Conservation (phyloP, 2,329 filamentous ascomycete genomes). For the Dactylellina haptotyla region DNA sequence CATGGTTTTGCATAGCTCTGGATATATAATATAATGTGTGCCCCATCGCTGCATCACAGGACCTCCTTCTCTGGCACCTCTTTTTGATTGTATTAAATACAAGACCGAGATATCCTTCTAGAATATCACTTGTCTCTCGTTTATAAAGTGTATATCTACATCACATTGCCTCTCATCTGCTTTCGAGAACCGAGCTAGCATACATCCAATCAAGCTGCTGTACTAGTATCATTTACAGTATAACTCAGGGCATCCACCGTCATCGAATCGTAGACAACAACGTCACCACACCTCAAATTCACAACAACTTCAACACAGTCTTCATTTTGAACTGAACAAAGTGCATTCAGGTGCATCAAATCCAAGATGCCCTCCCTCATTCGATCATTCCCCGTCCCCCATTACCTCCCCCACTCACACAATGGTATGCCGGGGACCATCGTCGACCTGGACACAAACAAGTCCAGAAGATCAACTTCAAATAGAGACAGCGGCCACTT, state of each 20-base stretch:
- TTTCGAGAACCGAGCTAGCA: slow-evolving; percentile 27
- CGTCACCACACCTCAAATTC: slow-evolving; percentile 5
- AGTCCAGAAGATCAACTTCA: slow-evolving; percentile 19
- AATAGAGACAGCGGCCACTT: slow-evolving; percentile 39
- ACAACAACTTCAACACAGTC: slow-evolving; percentile 26
- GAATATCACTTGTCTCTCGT: slow-evolving; percentile 41
- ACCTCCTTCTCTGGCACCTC: slow-evolving; percentile 10
- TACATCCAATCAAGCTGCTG: slow-evolving; percentile 7
- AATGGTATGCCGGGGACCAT: slow-evolving; percentile 46
- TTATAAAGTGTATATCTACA: slow-evolving; percentile 44
- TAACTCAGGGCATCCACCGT: background rate
- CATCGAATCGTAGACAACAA: background rate
- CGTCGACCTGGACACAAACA: slow-evolving; percentile 36
- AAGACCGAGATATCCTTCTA: no score
- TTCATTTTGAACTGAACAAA: background rate
- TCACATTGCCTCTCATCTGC: slow-evolving; percentile 33
- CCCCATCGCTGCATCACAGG: slow-evolving; percentile 32
- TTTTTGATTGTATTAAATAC: background rate
- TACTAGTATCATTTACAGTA: background rate
- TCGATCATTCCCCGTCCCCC: slow-evolving; percentile 47
- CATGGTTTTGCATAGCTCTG: slow-evolving; percentile 3
- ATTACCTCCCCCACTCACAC: slow-evolving; percentile 42
- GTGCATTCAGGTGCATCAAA: background rate
- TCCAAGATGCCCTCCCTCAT: slow-evolving; percentile 50
- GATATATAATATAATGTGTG: background rate